A percentile compares a stretch with the other conserved stretches of the same genome.
Conservation (phyloP, 2,329 filamentous ascomycete species). For the Neofusicoccum cordaticola region DNA sequence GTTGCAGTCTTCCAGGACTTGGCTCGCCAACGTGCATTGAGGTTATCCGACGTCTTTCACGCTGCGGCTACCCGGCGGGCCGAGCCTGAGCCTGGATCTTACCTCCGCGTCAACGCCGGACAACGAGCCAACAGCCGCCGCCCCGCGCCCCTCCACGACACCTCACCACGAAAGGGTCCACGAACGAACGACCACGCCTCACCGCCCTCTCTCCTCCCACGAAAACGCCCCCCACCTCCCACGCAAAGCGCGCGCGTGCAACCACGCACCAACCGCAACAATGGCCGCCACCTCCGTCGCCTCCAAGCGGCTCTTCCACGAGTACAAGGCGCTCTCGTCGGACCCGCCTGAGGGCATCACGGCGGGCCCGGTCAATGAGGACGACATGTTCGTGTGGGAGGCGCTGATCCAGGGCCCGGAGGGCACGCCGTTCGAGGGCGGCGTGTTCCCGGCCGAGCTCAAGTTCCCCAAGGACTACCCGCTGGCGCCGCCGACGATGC, state of each 20-base stretch:
- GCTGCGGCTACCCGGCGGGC: background rate
- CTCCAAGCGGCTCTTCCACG: conserved; percentile 81
- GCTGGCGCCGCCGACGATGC: conserved; percentile 81
- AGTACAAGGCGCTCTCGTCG: conserved; percentile 91
- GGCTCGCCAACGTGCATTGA: no score
- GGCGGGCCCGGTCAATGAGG: conserved; percentile 87
- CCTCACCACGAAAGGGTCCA: background rate
- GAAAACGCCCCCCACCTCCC: background rate
- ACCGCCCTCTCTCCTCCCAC: background rate
- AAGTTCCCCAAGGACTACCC: conserved; percentile 85
- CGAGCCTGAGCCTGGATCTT: background rate
- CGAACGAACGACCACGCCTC: no score
- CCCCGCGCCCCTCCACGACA: conserved; percentile 1
- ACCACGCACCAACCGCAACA: background rate
- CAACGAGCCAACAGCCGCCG: background rate
- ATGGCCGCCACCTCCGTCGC: conserved; percentile 54
- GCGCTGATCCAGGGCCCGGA: conserved; percentile 93
- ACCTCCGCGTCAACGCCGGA: conserved; percentile 5
- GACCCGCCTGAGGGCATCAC: conserved; percentile 98
- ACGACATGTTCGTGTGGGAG: conserved; percentile 95
- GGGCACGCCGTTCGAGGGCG: conserved; percentile 92
- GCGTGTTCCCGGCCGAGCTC: conserved; percentile 84
- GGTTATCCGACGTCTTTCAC: background rate
- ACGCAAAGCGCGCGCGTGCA: background rate
- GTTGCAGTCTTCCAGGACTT: background rate